These are phyloP conservation scores for Tetrahymena elliotti DNA, from an alignment of 73 alveolate genomes.

Conservation along the genomic window DNA sequence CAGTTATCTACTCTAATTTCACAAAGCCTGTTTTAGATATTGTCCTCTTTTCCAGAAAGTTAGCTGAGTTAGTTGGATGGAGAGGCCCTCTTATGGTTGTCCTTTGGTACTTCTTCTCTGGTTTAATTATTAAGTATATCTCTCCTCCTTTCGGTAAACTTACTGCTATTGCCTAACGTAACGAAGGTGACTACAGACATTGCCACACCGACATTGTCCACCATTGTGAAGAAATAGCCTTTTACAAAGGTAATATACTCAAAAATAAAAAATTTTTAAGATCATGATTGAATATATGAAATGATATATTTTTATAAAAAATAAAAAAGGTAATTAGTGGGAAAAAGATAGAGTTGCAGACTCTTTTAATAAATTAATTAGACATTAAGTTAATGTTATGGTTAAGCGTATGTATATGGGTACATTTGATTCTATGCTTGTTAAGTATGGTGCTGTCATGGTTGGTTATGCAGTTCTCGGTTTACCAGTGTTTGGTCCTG, in stretches of 20 bases:
- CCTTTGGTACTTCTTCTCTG: conserved; percentile 81
- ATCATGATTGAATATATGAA: not conserved
- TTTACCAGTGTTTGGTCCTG: conserved; percentile 89
- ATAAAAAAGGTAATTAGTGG: conserved; percentile 49
- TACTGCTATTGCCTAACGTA: conserved; percentile 68
- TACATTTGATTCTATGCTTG: conserved; percentile 79
- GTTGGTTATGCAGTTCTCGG: conserved; percentile 87
- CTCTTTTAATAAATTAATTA: conserved; percentile 42
- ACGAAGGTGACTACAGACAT: conserved; percentile 82
- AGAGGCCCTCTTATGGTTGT: conserved; percentile 76
- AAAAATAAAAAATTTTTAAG: not conserved
- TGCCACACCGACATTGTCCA: conserved; percentile 63
- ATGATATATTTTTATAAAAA: not conserved
- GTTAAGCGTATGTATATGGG: conserved; percentile 76
- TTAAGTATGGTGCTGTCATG: conserved; percentile 90
- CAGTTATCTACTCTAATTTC: conserved; percentile 64
- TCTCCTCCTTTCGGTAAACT: conserved; percentile 86
- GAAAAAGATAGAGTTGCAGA: conserved; percentile 61
- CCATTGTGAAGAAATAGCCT: conserved; percentile 90
- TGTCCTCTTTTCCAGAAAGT: conserved; percentile 68
- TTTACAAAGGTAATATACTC: conserved; percentile 45
- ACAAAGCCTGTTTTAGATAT: conserved; percentile 84
- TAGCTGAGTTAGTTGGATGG: conserved; percentile 77
- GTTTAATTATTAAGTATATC: conserved; percentile 55
- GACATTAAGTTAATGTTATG: conserved; percentile 48